Conservation (phyloP, 2,329 filamentous ascomycete species). For the Colletotrichum caudatum region DNA sequence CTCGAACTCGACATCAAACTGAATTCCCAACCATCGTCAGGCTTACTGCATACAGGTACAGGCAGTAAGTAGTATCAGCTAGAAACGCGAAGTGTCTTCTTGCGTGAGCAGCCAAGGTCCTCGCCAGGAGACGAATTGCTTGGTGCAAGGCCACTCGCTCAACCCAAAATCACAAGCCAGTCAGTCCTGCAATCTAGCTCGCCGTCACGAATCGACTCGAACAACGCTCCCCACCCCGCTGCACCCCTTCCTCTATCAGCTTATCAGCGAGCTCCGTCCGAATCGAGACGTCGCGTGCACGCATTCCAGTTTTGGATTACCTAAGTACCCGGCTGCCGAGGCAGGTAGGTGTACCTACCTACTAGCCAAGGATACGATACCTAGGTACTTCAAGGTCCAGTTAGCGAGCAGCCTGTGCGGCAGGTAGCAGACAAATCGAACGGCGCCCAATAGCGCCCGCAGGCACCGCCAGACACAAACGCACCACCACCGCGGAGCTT, state of each 20-base stretch:
- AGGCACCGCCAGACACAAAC: constrained; percentile 10
- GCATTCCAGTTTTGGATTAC: constrained; percentile 18
- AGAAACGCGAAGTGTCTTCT: background rate
- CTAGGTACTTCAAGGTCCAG: background rate
- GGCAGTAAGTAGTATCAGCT: background rate
- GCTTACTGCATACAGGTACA: background rate
- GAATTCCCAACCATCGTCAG: background rate
- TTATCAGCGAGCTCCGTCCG: constrained; percentile 7
- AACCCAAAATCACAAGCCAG: constrained; percentile 18
- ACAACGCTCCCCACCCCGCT: background rate
- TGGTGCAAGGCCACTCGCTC: constrained; percentile 4
- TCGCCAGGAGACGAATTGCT: background rate
- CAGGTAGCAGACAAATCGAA: constrained; percentile 22
- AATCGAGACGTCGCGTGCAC: constrained; percentile 25
- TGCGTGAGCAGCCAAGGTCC: background rate
- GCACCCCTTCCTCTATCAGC: background rate
- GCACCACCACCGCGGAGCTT: background rate
- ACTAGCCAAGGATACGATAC: too few relatives aligned
- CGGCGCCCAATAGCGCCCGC: constrained; percentile 13
- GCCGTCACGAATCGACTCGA: constrained; percentile 9
- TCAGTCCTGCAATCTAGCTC: constrained; percentile 3
- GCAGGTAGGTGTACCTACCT: too few relatives aligned
- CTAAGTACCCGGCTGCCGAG: background rate
- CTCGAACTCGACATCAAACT: background rate
- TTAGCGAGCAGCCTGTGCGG: constrained; percentile 2